Evolutionary conservation across 225 moss, liverwort and hornwort species (phyloP).

Genomic region (Ulota crispa): DNA sequence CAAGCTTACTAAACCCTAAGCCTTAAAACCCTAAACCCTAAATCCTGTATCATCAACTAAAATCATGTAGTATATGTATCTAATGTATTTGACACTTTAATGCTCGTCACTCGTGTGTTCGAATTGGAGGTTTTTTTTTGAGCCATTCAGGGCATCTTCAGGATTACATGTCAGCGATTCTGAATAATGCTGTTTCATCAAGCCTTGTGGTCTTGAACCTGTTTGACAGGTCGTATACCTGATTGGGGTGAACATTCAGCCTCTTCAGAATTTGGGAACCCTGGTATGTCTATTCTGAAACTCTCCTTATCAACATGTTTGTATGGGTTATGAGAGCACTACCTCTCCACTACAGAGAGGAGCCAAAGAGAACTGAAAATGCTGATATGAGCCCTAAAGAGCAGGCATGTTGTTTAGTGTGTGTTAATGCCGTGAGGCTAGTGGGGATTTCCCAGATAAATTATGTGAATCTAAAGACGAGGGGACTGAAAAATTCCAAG

Average conservation of each 20-base stretch:
- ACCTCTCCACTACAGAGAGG: background rate
- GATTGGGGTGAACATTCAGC: slow-evolving; percentile 68
- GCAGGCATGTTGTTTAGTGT: too few relatives aligned
- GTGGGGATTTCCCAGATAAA: too few relatives aligned
- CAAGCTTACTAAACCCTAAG: background rate
- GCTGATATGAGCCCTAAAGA: background rate
- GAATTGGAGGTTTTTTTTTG: background rate
- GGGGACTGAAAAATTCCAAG: too few relatives aligned
- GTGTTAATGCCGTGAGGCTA: too few relatives aligned
- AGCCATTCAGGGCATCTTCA: background rate
- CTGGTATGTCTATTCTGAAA: slow-evolving; percentile 46
- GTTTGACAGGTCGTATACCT: slow-evolving; percentile 39
- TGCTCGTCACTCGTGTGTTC: background rate
- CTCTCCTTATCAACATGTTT: background rate
- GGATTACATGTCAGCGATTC: background rate
- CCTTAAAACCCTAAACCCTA: too few relatives aligned
- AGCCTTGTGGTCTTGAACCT: slow-evolving; percentile 11
- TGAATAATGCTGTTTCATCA: background rate
- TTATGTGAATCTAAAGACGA: too few relatives aligned
- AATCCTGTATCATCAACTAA: too few relatives aligned
- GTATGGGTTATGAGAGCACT: background rate
- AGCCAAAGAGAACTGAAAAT: background rate
- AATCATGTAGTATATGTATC: background rate
- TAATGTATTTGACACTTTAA: background rate
- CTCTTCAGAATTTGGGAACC: slow-evolving; percentile 61